Evolutionary conservation across 805 yeast genomes (phyloP).

Genomic region (Candida piceae): DNA sequence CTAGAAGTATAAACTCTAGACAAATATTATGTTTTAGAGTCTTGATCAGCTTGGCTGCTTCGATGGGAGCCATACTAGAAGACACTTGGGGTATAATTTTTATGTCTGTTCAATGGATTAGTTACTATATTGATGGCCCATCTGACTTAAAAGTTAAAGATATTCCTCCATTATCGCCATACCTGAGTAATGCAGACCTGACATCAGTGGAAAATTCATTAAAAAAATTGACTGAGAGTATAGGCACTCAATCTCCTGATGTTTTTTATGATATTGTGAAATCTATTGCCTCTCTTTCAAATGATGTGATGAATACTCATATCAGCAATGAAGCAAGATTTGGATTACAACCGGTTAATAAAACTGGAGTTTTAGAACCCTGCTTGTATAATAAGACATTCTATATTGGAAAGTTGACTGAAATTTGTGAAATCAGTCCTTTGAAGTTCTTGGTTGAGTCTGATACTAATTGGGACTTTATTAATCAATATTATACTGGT

Average conservation of each 20-base stretch:
- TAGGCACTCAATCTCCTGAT: conserved; percentile 46
- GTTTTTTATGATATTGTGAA: conserved; percentile 46
- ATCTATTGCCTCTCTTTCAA: conserved; percentile 42
- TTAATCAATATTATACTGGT: conserved; percentile 42
- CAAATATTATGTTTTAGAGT: conserved; percentile 78
- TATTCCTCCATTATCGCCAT: conserved; percentile 38
- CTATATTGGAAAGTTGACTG: conserved; percentile 48
- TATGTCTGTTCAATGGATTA: conserved; percentile 72
- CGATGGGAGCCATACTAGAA: conserved; percentile 72
- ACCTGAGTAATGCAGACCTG: conserved; percentile 41
- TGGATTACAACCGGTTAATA: conserved; percentile 18
- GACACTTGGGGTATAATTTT: conserved; percentile 61
- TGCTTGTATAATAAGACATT: conserved; percentile 56
- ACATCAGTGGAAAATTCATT: conserved; percentile 50
- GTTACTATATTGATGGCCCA: conserved; percentile 64
- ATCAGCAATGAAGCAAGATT: conserved; percentile 4
- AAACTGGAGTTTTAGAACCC: conserved; percentile 19
- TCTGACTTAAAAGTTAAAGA: conserved; percentile 37
- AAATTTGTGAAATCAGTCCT: conserved; percentile 48
- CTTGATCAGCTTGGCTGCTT: conserved; percentile 65
- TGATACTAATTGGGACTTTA: conserved; percentile 40
- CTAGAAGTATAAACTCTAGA: conserved; percentile 53
- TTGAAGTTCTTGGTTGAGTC: conserved; percentile 42
- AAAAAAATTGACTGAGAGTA: conserved; percentile 57
- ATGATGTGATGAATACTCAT: conserved; percentile 15